Percentiles rank a stretch among this genome's conserved stretches.
These are phyloP conservation scores for Coniochaeta ligniaria DNA, from an alignment of 2,329 filamentous ascomycete species.

Conservation along the genomic window DNA sequence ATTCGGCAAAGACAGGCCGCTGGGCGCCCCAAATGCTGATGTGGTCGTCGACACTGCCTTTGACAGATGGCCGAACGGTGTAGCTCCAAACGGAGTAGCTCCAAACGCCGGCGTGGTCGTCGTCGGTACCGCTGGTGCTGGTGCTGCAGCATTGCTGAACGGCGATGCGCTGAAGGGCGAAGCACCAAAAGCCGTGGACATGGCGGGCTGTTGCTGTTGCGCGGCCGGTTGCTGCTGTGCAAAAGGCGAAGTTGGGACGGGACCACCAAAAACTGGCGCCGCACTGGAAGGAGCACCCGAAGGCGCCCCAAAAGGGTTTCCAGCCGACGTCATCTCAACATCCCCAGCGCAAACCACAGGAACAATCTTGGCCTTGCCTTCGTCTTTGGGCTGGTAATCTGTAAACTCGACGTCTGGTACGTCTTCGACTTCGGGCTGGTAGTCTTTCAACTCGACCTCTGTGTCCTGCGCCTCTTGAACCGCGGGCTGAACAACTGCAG, in stretches of 20 bases:
- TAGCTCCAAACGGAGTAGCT: not conserved
- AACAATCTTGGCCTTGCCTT: no score
- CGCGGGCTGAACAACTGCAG: no score
- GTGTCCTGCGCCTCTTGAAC: not conserved
- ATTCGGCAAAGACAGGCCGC: not conserved
- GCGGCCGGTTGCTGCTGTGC: not conserved
- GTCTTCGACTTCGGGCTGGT: no score
- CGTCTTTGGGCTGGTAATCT: no score
- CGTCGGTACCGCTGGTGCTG: not conserved
- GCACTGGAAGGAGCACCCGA: not conserved
- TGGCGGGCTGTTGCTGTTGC: not conserved
- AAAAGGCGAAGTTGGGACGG: not conserved
- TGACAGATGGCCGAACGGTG: not conserved
- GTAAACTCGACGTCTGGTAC: no score
- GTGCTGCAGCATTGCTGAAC: not conserved
- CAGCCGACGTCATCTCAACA: slow-evolving; percentile 14
- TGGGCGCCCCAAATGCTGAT: not conserved
- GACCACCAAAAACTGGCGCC: not conserved
- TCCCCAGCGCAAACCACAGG: not conserved
- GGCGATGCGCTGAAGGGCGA: not conserved
- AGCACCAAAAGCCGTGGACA: not conserved
- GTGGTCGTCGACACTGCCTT: not conserved
- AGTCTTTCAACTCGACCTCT: not conserved
- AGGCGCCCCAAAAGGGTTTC: slow-evolving; percentile 17
- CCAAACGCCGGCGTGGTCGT: not conserved